Base-by-base conservation (phyloP, 1,139 yeast species). In the Suhomyces bolitotheri region DNA sequence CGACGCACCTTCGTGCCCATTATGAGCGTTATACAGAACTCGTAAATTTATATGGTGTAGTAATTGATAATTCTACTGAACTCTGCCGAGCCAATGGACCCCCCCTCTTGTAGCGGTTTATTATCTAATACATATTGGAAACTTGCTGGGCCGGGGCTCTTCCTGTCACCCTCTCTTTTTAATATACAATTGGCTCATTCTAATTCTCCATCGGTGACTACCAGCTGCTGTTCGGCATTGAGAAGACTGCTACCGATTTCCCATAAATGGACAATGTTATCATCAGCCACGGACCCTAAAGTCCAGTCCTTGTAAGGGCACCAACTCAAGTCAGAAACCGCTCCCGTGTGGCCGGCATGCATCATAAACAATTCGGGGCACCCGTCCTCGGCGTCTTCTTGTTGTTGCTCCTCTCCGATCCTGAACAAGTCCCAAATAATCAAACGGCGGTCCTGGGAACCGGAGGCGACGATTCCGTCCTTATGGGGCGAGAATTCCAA, bases 341-440 rank as follows among this genome's bases (percentile, higher is more conserved):
- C 73, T 9, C 88, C 83, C 9, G 87, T 82, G 52, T 84, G 94
- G 12, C 95, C 95, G 23, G 92, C 94, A 51, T 85, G 95, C 80
- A 85, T 82, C 89, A 84, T 82, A 49, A 84, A 70, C 24, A 84
- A 60, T 53, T 85, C 95, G 5, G 92, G 89, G 29, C 84, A 82
- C 29, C 92, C 95, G 51, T 85, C 94, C 41, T 77, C 82, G 25
- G 82, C 85, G 44, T 83, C 83, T 52, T 84, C 95, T 43, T 79
- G 85, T 43, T 78, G 86, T 54, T 83, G 92, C 50, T 84, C 94
- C 47, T 81, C 86, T 2, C 94, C 94, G 21, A 84, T 80, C 50
- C 74, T 80, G 36, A 68, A 64, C 33, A 84, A 61, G 53, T 84
- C 92, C 95, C 95, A 85, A 5, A 84, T 52, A 29, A 84, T 78